These are phyloP conservation scores for Globisporangium solare DNA, from an alignment of 352 stramenopile genomes.

Conservation along the genomic window DNA sequence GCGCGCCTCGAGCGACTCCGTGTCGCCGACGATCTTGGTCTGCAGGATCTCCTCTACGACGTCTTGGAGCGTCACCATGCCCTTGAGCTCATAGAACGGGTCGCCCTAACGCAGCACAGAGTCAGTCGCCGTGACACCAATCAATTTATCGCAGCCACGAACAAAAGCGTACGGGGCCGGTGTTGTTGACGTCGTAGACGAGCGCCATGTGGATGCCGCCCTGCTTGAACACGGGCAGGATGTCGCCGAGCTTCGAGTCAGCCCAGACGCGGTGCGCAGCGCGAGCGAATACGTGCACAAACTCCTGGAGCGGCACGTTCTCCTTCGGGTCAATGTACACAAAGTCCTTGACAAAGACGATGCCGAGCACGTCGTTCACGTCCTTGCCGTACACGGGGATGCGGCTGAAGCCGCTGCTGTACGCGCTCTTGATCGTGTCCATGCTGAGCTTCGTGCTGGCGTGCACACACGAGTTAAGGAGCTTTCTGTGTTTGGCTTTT, in stretches of 20 bases:
- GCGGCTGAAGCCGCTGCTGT: slow-evolving; percentile 90
- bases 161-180: slow-evolving; percentile 46
- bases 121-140: neutral
- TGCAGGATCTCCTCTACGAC: slow-evolving; percentile 98
- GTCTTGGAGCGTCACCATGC: slow-evolving; percentile 97
- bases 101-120: slow-evolving; percentile 52
- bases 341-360: slow-evolving; percentile 95
- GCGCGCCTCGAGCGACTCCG: slow-evolving; percentile 59
- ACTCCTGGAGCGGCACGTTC: slow-evolving; percentile 76
- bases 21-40: slow-evolving; percentile 96
- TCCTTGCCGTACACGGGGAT: slow-evolving; percentile 96
- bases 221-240: slow-evolving; percentile 76
- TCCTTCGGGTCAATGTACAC: slow-evolving; percentile 72
- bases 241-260: slow-evolving; percentile 59
- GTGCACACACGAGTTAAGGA: slow-evolving; percentile 26
- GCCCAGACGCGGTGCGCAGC: slow-evolving; percentile 67
- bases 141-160: slow-evolving; percentile 27
- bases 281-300: slow-evolving; percentile 86
- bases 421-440: slow-evolving; percentile 69
- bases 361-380: slow-evolving; percentile 94
- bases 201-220: slow-evolving; percentile 65
- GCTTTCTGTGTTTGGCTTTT: no score
- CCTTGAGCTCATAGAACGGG: slow-evolving; percentile 95
- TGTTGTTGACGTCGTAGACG: slow-evolving; percentile 81
- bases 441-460: slow-evolving; percentile 43